These are phyloP conservation scores for Pseudocercospora eumusae DNA, from an alignment of 2,329 filamentous ascomycete species.

Conservation along the genomic window DNA sequence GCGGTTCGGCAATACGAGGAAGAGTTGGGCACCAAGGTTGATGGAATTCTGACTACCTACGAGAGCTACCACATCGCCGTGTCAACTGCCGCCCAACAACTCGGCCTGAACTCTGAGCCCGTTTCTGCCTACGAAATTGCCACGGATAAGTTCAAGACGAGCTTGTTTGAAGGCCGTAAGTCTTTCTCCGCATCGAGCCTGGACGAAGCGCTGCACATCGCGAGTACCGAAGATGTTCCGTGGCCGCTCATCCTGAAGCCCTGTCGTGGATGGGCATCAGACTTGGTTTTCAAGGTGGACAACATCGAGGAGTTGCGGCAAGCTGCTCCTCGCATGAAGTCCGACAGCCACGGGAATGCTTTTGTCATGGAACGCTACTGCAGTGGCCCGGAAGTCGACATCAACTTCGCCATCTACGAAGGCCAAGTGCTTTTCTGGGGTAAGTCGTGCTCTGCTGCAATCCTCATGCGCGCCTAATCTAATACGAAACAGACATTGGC, in stretches of 20 bases:
- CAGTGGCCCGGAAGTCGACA: constrained; percentile 48
- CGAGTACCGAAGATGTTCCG: background rate
- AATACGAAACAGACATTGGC: background rate
- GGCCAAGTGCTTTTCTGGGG: constrained; percentile 47
- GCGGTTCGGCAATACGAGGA: background rate
- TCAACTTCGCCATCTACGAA: constrained; percentile 45
- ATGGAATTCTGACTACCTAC: constrained; percentile 44
- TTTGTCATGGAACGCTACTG: constrained; percentile 46
- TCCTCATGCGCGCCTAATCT: background rate
- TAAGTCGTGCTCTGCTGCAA: constrained; percentile 30
- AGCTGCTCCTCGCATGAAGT: constrained; percentile 25
- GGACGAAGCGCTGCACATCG: constrained; percentile 22
- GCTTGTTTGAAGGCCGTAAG: background rate
- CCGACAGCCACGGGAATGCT: constrained; percentile 23
- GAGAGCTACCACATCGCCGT: constrained; percentile 38
- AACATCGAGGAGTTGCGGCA: constrained; percentile 20
- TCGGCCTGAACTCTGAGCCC: constrained; percentile 40
- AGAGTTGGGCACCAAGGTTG: background rate
- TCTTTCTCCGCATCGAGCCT: background rate
- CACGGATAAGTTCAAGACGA: background rate
- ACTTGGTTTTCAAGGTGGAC: constrained; percentile 41
- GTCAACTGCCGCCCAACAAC: constrained; percentile 38
- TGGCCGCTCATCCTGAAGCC: constrained; percentile 35
- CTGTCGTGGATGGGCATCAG: constrained; percentile 38
- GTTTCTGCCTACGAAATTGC: constrained; percentile 28